Evolutionary conservation across 352 stramenopile genomes (phyloP).

Genomic region (Peronospora belbahrii): DNA sequence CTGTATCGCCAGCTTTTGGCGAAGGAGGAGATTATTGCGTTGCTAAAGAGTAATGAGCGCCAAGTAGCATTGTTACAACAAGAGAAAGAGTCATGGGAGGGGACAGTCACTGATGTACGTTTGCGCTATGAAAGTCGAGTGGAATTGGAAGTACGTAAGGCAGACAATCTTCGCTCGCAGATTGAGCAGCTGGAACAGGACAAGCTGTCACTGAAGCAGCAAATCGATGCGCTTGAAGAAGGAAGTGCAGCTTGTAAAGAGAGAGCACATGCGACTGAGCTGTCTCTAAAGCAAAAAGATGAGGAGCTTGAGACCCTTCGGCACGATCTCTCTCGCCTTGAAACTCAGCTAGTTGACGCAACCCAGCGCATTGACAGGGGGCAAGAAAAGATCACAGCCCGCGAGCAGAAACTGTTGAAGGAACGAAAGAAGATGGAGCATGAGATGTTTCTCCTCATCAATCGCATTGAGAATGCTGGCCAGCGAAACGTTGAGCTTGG

Average conservation of each 20-base stretch:
- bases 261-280: slow-evolving; percentile 17
- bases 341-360: slow-evolving; percentile 25
- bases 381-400: slow-evolving; percentile 31
- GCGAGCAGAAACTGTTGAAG: slow-evolving; percentile 48
- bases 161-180: slow-evolving; percentile 26
- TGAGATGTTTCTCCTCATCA: slow-evolving; percentile 41
- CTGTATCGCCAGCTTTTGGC: slow-evolving; percentile 42
- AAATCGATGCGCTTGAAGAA: slow-evolving; percentile 22
- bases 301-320: slow-evolving; percentile 16
- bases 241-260: slow-evolving; percentile 19
- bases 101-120: slow-evolving; percentile 31
- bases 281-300: slow-evolving; percentile 24
- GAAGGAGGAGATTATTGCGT: slow-evolving; percentile 38
- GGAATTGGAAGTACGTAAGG: slow-evolving; percentile 35
- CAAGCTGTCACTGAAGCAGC: slow-evolving; percentile 20
- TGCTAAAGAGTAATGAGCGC: slow-evolving; percentile 30
- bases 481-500: slow-evolving; percentile 51
- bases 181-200: slow-evolving; percentile 34
- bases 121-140: slow-evolving; percentile 30
- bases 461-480: slow-evolving; percentile 43
- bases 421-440: slow-evolving; percentile 51
- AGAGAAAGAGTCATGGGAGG: slow-evolving; percentile 35
- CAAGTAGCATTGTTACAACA: slow-evolving; percentile 33
- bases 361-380: slow-evolving; percentile 19
- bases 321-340: slow-evolving; percentile 21